Evolutionary conservation across 169 alveolate genomes (phyloP), one percentile per base, ranked within the genome.

Genomic region (Eimeria maxima): DNA sequence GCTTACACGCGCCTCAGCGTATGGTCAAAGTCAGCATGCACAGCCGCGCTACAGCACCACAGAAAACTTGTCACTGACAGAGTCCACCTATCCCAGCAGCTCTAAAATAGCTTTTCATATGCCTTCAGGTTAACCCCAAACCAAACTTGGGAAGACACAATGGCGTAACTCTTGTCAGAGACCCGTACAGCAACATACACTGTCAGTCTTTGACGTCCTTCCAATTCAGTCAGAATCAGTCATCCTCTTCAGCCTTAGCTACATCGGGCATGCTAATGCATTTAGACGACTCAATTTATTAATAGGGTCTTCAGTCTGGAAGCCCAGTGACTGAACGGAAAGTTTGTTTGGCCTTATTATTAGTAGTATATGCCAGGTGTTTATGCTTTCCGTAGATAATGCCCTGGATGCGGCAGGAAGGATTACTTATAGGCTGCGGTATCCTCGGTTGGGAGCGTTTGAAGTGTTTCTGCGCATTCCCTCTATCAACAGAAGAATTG

Each of bases 391-490:
- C 47, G 88, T 69, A 81, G 93, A 80, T 24, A 73, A 71, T 44
- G 92, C 90, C 74, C 33, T 78, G 65, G 88, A 93, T 27, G 74
- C 45, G 22, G 16, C 84, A 22, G 96, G 96, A 10, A 29, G 22
- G 67, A 29, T 67, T 38, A 65, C 90, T 27, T 53, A 93, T 47
- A 80, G 86, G 24, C 81, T 93, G 53, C 93, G 96, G 67, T 93
- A 93, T 55, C 96, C 96, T 20, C 87, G 90, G 18, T 69, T 93
- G 4, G 96, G 96, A n/a, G 92, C 96, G 29, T 93, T 93, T 50
- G 96, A 93, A 83, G 96, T 93, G 60, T 93, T 57, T 53, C 78
- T 93, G 38, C 93, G 60, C 33, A 92, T 74, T 44, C 95, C 95
- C 45, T 92, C 89, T 50, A 60, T 57, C 29, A 92, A 76, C 69